phyloP scores from a whole-genome alignment of 345 rosid species.

The Salix caprea region DNA sequence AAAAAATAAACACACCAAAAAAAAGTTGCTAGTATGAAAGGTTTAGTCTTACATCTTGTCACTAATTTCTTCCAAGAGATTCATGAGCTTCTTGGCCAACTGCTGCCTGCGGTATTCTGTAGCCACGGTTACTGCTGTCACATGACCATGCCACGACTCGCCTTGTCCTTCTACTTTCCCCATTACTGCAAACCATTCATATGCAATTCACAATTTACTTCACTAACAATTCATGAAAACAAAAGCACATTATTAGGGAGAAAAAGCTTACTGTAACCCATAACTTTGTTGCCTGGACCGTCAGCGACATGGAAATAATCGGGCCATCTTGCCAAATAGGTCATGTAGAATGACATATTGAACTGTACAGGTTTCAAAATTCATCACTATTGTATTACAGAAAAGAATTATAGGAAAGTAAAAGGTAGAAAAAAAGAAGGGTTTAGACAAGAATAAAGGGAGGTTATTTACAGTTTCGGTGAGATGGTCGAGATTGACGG shows the following conservation, averaged over 20 bases:
- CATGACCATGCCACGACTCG: slow-evolving; percentile 98
- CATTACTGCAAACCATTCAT: slow-evolving; percentile 54
- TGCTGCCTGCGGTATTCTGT: slow-evolving; percentile 87
- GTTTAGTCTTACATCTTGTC: slow-evolving; percentile 68
- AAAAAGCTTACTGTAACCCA: slow-evolving; percentile 73
- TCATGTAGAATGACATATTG: slow-evolving; percentile 96
- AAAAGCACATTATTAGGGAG: background rate
- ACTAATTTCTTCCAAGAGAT: slow-evolving; percentile 75
- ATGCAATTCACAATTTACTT: slow-evolving; percentile 3
- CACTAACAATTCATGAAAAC: background rate
- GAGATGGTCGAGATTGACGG: slow-evolving; percentile 88
- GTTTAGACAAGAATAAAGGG: background rate
- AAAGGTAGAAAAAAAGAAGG: background rate
- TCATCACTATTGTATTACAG: background rate
- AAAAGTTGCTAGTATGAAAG: background rate
- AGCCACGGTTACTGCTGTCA: slow-evolving; percentile 89
- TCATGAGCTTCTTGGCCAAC: slow-evolving; percentile 85
- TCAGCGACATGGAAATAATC: slow-evolving; percentile 95
- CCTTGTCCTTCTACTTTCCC: slow-evolving; percentile 98
- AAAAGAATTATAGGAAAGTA: background rate
- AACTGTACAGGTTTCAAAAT: slow-evolving; percentile 40
- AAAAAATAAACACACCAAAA: background rate
- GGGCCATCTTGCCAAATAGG: slow-evolving; percentile 94
- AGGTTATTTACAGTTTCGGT: slow-evolving; percentile 68
- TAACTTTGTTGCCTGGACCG: slow-evolving; percentile 64